Evolutionary conservation across 257 asterid species (phyloP), one percentile per base, ranked within the genome.

Genomic region (Prunella vulgaris): DNA sequence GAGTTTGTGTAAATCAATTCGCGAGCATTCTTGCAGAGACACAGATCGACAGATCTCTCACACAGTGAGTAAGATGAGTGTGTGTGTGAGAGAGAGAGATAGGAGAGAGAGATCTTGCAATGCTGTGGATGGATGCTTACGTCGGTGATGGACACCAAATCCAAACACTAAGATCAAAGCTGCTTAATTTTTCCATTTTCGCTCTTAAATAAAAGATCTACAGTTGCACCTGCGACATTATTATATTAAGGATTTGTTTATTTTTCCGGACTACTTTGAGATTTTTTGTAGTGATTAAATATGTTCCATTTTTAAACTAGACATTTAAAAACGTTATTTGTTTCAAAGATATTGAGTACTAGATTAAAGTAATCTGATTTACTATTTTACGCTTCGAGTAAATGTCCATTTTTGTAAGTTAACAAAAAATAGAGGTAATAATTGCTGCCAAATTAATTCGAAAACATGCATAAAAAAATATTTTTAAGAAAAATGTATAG

Each of bases 21-120:
- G 13, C 4, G 14, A 17, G 14, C 76, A 76, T 68, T 59, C 22
- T 51, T 67, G 63, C 20, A 68, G 71, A 42, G 61, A 30, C 52
- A 48, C 64, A 44, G 86, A 81, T 81, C 81, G 69, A 64, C 52
- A 32, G 85, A 78, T 81, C 80, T 77, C 66, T 66, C 82, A 61
- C 76, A 58, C 78, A 58, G 65, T 49, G 59, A 25, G 64, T 60
- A 27, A 56, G 56, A 24, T 61, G 24, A 42, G 54, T 5, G 24
- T 35, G 73, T 62, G 82, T 14, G 81, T n/a, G 71, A 46, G 60
- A 8, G 18, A 17, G 64, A 10, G 28, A 10, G 37, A n/a, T 72
- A 51, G 75, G 64, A 48, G 38, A 35, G 53, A 57, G 71, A 68
- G 63, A 42, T 72, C 64, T 68, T 65, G 68, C 42, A 10, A 38